A percentile compares a stretch with the other conserved stretches of the same genome.
These are phyloP conservation scores for Colletotrichum salicis DNA, from an alignment of 2,329 filamentous ascomycete genomes.

Conservation along the genomic window DNA sequence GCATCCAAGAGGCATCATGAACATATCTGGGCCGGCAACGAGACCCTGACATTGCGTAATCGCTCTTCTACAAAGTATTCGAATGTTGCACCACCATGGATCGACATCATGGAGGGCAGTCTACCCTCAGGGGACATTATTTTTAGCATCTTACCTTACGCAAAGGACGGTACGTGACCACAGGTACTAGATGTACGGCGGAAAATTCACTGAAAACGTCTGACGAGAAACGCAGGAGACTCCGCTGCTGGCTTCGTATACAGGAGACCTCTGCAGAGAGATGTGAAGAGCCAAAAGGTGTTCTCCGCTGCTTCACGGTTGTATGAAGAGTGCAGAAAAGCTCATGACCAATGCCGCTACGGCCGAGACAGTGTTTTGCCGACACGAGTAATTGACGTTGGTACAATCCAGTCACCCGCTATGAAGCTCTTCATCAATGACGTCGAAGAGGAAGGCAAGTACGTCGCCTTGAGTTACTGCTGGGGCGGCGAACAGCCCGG, in stretches of 20 bases:
- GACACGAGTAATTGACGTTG: constrained; percentile 27
- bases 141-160: constrained; percentile 4
- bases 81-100: not conserved
- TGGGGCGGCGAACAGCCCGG: constrained; percentile 33
- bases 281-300: constrained; percentile 4
- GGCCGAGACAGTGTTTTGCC: constrained; percentile 9
- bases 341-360: constrained; percentile 9
- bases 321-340: not conserved
- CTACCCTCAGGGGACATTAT: not conserved
- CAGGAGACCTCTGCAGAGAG: constrained; percentile 8
- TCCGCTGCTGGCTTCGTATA: not conserved
- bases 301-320: not conserved
- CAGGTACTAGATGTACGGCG: not conserved
- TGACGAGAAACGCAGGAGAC: not conserved
- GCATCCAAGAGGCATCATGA: not conserved
- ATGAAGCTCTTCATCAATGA: constrained; percentile 18
- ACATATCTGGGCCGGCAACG: not conserved
- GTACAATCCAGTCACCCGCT: not conserved
- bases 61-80: not conserved
- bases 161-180: not conserved
- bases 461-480: constrained; percentile 38
- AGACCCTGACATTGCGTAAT: constrained; percentile 4
- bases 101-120: constrained; percentile 13
- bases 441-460: constrained; percentile 5
- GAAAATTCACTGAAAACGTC: not conserved